Evolutionary conservation across 352 stramenopile genomes (phyloP).

Genomic region (Phytophthora meadii): DNA sequence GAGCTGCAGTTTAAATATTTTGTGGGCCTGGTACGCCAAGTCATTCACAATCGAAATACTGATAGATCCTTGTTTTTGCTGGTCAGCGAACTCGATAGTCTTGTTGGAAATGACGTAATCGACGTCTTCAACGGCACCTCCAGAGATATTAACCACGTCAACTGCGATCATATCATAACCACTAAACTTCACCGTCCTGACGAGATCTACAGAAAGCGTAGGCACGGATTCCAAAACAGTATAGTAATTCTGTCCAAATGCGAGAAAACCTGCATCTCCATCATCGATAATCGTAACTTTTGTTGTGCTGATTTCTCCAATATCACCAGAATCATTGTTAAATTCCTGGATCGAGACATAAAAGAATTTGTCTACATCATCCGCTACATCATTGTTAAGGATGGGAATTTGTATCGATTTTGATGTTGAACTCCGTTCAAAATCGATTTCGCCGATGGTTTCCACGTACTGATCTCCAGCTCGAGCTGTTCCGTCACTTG

Average conservation of each 20-base stretch:
- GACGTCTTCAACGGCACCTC: slow-evolving; percentile 22
- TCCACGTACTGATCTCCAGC: slow-evolving; percentile 37
- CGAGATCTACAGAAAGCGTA: slow-evolving; percentile 31
- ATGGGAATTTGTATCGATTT: slow-evolving; percentile 42
- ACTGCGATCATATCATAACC: slow-evolving; percentile 29
- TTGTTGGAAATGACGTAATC: slow-evolving; percentile 39
- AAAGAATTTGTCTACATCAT: slow-evolving; percentile 60
- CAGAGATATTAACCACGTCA: slow-evolving; percentile 15
- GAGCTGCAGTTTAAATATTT: slow-evolving; percentile 46
- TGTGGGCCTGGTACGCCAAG: slow-evolving; percentile 45
- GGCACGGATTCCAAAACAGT: slow-evolving; percentile 36
- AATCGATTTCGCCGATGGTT: slow-evolving; percentile 31
- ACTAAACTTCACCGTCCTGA: slow-evolving; percentile 38
- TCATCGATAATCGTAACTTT: slow-evolving; percentile 56
- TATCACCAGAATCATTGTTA: slow-evolving; percentile 30
- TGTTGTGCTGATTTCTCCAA: slow-evolving; percentile 29
- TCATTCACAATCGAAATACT: slow-evolving; percentile 55
- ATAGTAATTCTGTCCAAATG: slow-evolving; percentile 40
- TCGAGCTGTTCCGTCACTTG: slow-evolving; percentile 43
- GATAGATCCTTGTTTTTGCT: slow-evolving; percentile 21
- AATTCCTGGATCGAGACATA: slow-evolving; percentile 40
- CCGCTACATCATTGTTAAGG: slow-evolving; percentile 57
- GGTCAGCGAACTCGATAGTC: slow-evolving; percentile 30
- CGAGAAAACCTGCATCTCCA: slow-evolving; percentile 50
- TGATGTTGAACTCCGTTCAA: slow-evolving; percentile 30